Conservation (phyloP, 345 rosid species). For the Gossypium australe region DNA sequence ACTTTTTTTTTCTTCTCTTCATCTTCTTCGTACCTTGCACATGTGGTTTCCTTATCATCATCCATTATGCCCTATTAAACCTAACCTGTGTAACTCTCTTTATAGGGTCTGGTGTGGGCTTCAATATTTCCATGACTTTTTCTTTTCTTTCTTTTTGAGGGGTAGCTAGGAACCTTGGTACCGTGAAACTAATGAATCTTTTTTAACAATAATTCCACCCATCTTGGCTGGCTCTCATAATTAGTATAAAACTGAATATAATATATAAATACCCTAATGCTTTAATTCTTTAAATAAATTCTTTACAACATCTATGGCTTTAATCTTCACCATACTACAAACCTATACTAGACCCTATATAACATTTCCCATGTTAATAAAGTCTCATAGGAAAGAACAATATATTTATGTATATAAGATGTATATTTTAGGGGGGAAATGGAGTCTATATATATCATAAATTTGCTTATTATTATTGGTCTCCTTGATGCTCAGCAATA, state of each 20-base stretch:
- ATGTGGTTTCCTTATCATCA: constrained; percentile 30
- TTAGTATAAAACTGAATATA: neutral
- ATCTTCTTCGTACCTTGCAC: constrained; percentile 5
- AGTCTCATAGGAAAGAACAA: neutral
- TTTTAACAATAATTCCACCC: constrained; percentile 6
- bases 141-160: too few relatives aligned
- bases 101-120: constrained; percentile 6
- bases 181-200: neutral
- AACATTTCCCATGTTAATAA: neutral
- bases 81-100: constrained; percentile 34
- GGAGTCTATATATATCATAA: too few relatives aligned
- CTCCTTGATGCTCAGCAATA: neutral
- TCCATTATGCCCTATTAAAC: constrained; percentile 32
- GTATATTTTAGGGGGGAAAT: neutral
- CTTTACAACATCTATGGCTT: neutral
- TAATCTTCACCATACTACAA: neutral
- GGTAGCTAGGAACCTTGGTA: neutral
- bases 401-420: too few relatives aligned
- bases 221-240: neutral
- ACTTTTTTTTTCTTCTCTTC: too few relatives aligned
- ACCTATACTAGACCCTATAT: neutral
- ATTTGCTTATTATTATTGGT: neutral
- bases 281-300: neutral
- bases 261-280: neutral
- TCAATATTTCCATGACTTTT: constrained; percentile 5